These are phyloP conservation scores for Nepenthes gracilis DNA, from an alignment of 148 eudicot genomes.

Conservation along the genomic window DNA sequence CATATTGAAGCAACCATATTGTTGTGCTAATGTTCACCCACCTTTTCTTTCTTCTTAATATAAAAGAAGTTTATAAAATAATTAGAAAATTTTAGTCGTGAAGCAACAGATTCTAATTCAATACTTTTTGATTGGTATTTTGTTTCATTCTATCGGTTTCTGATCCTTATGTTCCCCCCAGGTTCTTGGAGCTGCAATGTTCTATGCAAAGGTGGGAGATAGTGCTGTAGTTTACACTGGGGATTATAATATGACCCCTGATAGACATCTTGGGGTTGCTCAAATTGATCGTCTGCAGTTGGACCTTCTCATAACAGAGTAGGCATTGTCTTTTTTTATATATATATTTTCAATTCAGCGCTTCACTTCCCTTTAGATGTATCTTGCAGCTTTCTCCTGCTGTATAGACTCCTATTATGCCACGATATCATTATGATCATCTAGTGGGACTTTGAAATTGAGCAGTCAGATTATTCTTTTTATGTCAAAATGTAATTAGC, in stretches of 20 bases:
- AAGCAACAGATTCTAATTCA: neutral
- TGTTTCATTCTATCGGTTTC: neutral
- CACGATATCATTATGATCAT: too few relatives aligned
- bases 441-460: too few relatives aligned
- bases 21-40: too few relatives aligned
- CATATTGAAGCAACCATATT: too few relatives aligned
- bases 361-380: neutral
- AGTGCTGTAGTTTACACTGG: conserved; percentile 78
- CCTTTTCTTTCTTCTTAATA: too few relatives aligned
- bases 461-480: too few relatives aligned
- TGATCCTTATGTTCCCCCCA: conserved; percentile 12
- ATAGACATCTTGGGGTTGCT: conserved; percentile 95
- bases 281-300: conserved; percentile 80
- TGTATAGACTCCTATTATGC: too few relatives aligned
- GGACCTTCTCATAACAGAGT: conserved; percentile 91
- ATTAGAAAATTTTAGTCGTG: too few relatives aligned
- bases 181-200: conserved; percentile 98
- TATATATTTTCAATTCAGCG: neutral
- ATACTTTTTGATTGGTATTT: conserved; percentile 1
- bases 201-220: conserved; percentile 88
- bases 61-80: neutral
- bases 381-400: too few relatives aligned
- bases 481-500: too few relatives aligned
- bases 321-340: conserved; percentile 10
- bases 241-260: conserved; percentile 96